Evolutionary conservation across 139 green algal species (phyloP), one percentile per base, ranked within the genome.

Genomic region (Volvox africanus): DNA sequence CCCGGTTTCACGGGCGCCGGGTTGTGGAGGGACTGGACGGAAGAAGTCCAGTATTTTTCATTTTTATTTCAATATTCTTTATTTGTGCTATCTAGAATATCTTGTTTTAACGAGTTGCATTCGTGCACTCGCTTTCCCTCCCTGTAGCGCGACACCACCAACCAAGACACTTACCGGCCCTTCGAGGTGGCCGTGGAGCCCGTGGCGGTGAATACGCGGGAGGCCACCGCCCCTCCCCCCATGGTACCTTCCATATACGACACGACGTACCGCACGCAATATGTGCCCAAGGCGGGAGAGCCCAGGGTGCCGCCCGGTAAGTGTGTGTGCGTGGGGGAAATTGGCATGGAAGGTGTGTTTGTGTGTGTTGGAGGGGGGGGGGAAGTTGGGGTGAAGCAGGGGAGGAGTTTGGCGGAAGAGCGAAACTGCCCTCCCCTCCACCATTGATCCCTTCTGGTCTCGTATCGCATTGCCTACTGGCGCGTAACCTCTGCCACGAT

Each of bases 101-200:
- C 9, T 5, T 55, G 5, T 55, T 5, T 55, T 55, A 55, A 55
- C 5, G 5, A 14, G 5, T 55, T 55, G 44, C 44, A 55, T 55
- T 55, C 44, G 44, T 55, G 44, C 44, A 55, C 44, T 12, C 21
- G 65, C 11, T 12, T 73, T 28, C 65, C 65, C 24, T n/a, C 55
- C 50, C 80, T 50, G 35, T 89, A 94, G 87, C 80, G 91, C 44
- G 80, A 93, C 69, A 93, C 93, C 36, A 93, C 90, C 75, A 95
- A 95, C 83, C 90, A 95, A 88, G 93, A 92, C 24, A 80, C 79
- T 78, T 95, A 95, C 88, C 88, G 88, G 93, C 82, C 90, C 12
- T 90, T 88, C 30, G 28, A 86, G 36, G 24, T 92, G 71, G 44
- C 90, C 33, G 35, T 69, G 24, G 17, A 79, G 82, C 69, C 68